phyloP scores from a whole-genome alignment of 2,329 filamentous ascomycete genomes.

The Fusarium piperis region DNA sequence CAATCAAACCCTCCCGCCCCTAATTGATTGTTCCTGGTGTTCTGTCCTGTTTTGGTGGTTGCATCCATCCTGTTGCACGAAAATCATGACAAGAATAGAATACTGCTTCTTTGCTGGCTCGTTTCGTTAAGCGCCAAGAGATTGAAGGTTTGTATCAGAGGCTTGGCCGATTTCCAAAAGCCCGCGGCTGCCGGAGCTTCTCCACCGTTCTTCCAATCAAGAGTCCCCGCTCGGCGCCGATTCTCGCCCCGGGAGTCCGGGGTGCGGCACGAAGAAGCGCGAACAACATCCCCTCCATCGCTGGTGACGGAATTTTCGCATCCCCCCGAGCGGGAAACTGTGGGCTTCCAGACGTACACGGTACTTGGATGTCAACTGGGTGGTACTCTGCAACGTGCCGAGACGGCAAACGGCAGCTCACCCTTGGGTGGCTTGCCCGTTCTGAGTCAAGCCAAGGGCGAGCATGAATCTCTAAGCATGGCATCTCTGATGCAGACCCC shows the following conservation, averaged over 20 bases:
- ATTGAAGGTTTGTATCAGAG: slow-evolving; percentile 16
- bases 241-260: slow-evolving; percentile 24
- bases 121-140: slow-evolving; percentile 20
- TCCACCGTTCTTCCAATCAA: slow-evolving; percentile 35
- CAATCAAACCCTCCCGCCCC: slow-evolving; percentile 1
- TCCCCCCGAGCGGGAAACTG: slow-evolving; percentile 9
- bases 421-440: slow-evolving; percentile 6
- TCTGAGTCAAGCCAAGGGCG: slow-evolving; percentile 17
- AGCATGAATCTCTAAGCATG: slow-evolving; percentile 18
- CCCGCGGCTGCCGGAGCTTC: slow-evolving; percentile 26
- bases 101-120: background rate
- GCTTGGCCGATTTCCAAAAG: slow-evolving; percentile 15
- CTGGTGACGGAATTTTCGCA: slow-evolving; percentile 24
- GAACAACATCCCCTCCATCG: background rate
- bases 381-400: slow-evolving; percentile 21
- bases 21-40: background rate
- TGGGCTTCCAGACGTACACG: slow-evolving; percentile 9
- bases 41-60: background rate
- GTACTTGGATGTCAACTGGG: slow-evolving; percentile 10
- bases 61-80: background rate
- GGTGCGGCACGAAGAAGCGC: slow-evolving; percentile 7
- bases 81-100: slow-evolving; percentile 3
- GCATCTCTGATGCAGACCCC: slow-evolving; percentile 6
- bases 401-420: slow-evolving; percentile 34
- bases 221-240: slow-evolving; percentile 14